Evolutionary conservation across 1,284 basidiomycete species (phyloP), one percentile per base, ranked within the genome.

Genomic region (Puccinia novopanici): DNA sequence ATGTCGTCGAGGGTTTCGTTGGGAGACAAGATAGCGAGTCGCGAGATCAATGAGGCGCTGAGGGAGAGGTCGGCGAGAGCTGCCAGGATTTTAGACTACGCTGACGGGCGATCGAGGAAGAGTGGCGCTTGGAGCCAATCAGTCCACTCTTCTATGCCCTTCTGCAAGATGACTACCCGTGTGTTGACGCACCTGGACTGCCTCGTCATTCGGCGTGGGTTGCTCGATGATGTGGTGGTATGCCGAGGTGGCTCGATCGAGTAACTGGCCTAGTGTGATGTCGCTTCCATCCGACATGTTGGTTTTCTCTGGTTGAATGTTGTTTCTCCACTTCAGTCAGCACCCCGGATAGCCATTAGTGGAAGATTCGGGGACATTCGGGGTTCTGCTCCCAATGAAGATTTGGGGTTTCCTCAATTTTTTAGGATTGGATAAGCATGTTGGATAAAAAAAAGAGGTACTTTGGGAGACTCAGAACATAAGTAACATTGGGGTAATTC

Each of bases 1-100:
- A 98, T 89, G 86, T 98, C 95, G 68, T 94, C 92, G 30, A 93
- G 86, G 0, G 88, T 88, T 85, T 98, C 95, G 84, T 97, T 97
- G 10, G 91, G 88, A 78, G 93, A 94, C 86, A 96, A 95, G 27
- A 97, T 87, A 0, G 90, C 90, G 34, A 96, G 88, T 52, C 82
- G 68, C 83, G 82, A 70, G 67, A 87, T 86, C 52, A 88, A 83
- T 19, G 81, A 81, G 19, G 54, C 61, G 65, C 72, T 82, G 50
- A 84, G 77, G 15, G 80, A 82, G n/a, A 84, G 71, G 81, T 84
- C 82, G 1, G 82, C 78, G 15, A 84, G 74, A 22, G 82, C 37
- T 48, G 24, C 50, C 17, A 63, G 42, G 40, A 79, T 79, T 68
- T 61, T 79, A 72, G 76, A 79, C 76, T 79, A 22, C 61, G 37